Base-by-base conservation (phyloP, 2,329 filamentous ascomycete species). In the Trichoderma asperellum region DNA sequence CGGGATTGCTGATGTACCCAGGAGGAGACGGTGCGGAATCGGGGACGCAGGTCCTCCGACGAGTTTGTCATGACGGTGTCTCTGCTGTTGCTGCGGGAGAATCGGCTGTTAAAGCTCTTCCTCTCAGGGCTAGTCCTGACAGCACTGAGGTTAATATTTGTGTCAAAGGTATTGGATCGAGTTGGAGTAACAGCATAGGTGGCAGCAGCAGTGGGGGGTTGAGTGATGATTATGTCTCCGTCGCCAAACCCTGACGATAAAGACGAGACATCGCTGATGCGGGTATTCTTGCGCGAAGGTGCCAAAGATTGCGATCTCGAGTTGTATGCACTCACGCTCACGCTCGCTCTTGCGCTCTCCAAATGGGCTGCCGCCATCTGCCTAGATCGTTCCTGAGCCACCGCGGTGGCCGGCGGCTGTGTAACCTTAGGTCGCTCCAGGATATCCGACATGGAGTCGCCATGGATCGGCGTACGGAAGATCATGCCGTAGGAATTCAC, bases 1-100 rank as follows among this genome's bases (percentile, higher is more conserved):
- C 84, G 84, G 10, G 84, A 85, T 76, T 91, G 89, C 75, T 91
- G 88, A 72, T 85, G 84, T 2, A 91, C 88, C 89, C 89, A 91
- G 35, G 87, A 89, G 68, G 82, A 83, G 68, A 91, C 82, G 7
- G 82, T 84, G 43, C 87, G 83, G 76, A 89, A 91, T 5, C 85
- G 83, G 16, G 86, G 81, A 5, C 86, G 83, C 56, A 79, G 76
- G 70, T 89, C 87, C 40, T 88, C 83, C 62, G 85, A 87, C 4
- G 82, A 80, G 62, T 82, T 79, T 0, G 86, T 88, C 73, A 84
- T 87, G 2, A 85, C 77, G 0, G 86, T 88, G 56, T 87, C 85
- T 35, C 86, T 81, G 18, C 40, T n/a, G n/a, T 49, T 49, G 4
- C 61, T 68, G 43, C 72, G 66, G 34, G 72, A 68, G 52, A 70